These are phyloP conservation scores for Parachlorella kessleri DNA, from an alignment of 139 green algal species.

Conservation along the genomic window DNA sequence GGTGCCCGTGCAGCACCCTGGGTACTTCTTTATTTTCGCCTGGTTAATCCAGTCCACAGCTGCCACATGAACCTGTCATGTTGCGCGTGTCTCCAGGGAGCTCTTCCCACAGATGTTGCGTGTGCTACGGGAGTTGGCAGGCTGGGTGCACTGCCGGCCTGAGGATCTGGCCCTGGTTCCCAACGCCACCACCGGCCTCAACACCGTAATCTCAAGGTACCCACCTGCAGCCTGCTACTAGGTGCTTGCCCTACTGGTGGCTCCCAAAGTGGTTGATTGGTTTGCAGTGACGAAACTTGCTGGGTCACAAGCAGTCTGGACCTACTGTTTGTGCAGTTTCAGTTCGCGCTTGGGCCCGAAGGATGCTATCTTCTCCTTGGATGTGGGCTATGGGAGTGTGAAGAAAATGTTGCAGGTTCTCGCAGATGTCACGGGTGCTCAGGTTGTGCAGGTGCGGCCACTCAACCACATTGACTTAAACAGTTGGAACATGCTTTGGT, in stretches of 20 bases:
- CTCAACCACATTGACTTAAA: too few species aligned
- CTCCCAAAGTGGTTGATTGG: too few species aligned
- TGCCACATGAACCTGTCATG: too few species aligned
- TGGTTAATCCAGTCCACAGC: too few species aligned
- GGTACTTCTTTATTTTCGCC: too few species aligned
- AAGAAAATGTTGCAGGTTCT: slow-evolving; percentile 69
- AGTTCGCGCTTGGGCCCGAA: not conserved
- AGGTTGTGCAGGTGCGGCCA: slow-evolving; percentile 34
- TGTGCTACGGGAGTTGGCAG: slow-evolving; percentile 55
- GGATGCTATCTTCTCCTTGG: slow-evolving; percentile 26
- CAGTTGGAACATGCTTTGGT: too few species aligned
- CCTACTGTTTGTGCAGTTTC: too few species aligned
- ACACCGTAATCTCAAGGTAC: slow-evolving; percentile 47
- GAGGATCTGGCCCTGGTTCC: slow-evolving; percentile 71
- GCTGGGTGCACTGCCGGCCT: slow-evolving; percentile 28
- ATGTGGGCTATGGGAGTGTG: slow-evolving; percentile 63
- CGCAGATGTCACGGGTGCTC: slow-evolving; percentile 35
- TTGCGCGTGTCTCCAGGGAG: slow-evolving; percentile 38
- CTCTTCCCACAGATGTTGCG: slow-evolving; percentile 61
- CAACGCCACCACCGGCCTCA: slow-evolving; percentile 75
- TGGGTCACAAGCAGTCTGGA: too few species aligned
- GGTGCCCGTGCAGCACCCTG: too few species aligned
- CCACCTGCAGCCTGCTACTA: too few species aligned
- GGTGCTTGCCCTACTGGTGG: too few species aligned
- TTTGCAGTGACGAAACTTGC: too few species aligned